Percentiles rank a stretch among this genome's conserved stretches.
phyloP scores from a whole-genome alignment of 345 rosid genomes.

The Eucalyptus tenuipes region DNA sequence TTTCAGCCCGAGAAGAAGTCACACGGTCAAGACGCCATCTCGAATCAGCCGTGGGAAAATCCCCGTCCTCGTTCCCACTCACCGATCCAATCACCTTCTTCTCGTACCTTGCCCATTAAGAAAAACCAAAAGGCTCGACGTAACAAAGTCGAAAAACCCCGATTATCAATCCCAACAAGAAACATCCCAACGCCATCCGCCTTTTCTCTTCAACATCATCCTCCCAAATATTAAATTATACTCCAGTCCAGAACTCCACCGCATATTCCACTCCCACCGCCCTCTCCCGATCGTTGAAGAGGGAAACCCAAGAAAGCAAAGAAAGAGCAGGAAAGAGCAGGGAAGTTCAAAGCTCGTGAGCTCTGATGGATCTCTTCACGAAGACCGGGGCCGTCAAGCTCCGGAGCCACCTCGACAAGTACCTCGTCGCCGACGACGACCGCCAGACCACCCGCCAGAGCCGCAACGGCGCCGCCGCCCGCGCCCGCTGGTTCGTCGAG shows the following conservation, averaged over 20 bases:
- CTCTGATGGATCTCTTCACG: slow-evolving; percentile 57
- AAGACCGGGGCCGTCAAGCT: slow-evolving; percentile 56
- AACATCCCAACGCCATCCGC: slow-evolving; percentile 1
- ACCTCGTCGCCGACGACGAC: slow-evolving; percentile 68
- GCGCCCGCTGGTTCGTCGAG: slow-evolving; percentile 71
- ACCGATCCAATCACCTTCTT: not conserved
- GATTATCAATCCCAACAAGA: not conserved
- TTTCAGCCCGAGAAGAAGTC: not conserved
- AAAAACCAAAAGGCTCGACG: not conserved
- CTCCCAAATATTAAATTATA: not conserved
- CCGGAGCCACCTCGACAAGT: slow-evolving; percentile 80
- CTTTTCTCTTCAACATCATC: not conserved
- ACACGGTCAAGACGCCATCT: not conserved
- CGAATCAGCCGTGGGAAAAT: not conserved
- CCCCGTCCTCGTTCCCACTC: not conserved
- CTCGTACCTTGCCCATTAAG: not conserved
- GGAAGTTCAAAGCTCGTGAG: not conserved
- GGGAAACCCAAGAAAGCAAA: not conserved
- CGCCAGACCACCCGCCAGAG: slow-evolving; percentile 58
- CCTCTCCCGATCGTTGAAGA: not conserved
- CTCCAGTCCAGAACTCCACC: not conserved
- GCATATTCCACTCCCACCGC: not conserved
- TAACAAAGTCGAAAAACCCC: not conserved
- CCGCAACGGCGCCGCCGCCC: slow-evolving; percentile 35
- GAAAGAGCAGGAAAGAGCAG: not conserved